phyloP scores from a whole-genome alignment of 2,329 filamentous ascomycete species.

The Rhynchosporium agropyri region DNA sequence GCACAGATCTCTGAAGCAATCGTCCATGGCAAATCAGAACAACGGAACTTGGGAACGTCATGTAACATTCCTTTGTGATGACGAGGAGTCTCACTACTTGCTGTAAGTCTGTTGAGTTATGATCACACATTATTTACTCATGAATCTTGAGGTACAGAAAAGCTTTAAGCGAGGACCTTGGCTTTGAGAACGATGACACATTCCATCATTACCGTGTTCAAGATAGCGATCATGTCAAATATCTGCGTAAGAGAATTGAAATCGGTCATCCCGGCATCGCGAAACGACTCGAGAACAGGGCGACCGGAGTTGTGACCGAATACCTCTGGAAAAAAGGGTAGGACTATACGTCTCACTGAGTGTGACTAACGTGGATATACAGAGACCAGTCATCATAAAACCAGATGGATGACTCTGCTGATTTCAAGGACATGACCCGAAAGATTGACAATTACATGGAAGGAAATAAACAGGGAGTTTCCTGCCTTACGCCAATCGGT shows the following conservation, averaged over 20 bases:
- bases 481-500: conserved; percentile 11
- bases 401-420: conserved; percentile 9
- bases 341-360: neutral
- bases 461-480: conserved; percentile 8
- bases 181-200: conserved; percentile 9
- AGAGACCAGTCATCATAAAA: neutral
- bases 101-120: neutral
- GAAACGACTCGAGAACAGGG: conserved; percentile 3
- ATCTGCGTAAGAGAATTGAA: conserved; percentile 4
- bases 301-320: neutral
- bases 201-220: conserved; percentile 10
- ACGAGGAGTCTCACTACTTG: conserved; percentile 6
- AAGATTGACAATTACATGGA: conserved; percentile 10
- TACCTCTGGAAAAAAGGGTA: conserved; percentile 15
- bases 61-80: conserved; percentile 1
- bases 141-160: neutral
- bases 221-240: conserved; percentile 8
- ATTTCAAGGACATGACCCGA: conserved; percentile 11
- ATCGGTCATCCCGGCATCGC: neutral
- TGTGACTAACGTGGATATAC: neutral
- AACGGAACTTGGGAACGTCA: conserved; percentile 12
- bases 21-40: conserved; percentile 6
- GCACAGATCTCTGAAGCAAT: neutral
- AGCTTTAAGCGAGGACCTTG: conserved; percentile 2
- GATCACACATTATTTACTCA: too few relatives aligned